Evolutionary conservation across 2,329 filamentous ascomycete genomes (phyloP), one percentile per base, ranked within the genome.

Genomic region (Pyricularia pennisetigena): DNA sequence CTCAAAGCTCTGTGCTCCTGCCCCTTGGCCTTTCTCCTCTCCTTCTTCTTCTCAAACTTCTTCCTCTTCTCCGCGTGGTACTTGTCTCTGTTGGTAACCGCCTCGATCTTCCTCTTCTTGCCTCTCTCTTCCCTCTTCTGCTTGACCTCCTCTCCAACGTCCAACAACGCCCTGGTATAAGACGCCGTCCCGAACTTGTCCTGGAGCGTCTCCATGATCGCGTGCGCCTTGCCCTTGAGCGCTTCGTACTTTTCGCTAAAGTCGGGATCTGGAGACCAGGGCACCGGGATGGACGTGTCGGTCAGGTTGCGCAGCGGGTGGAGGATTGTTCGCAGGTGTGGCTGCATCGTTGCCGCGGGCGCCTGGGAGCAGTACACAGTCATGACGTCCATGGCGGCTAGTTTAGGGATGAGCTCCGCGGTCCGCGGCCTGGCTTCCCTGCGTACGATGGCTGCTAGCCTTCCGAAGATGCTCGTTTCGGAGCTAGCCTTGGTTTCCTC

Each of bases 81-180:
- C 75, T 84, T 90, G 79, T 95, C 94, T 1, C 95, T 95, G 74
- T 90, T 87, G 66, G 86, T 86, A 28, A 99, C 88, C 12, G 92
- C 92, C 76, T 96, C 94, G 71, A 98, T 92, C 79, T 92, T 92
- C 74, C 95, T 86, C 86, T 99, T 99, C 71, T 85, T 87, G 68
- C 90, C 87, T 71, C 96, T 83, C 74, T 88, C 86, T 75, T 92
- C 87, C 72, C 95, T 84, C 74, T 90, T 87, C 71, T 85, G 84
- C 74, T 86, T 86, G n/a, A 95, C 88, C 20, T 84, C 85, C 67
- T 90, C 88, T 70, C 92, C 87, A 7, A 96, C 92, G 59, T 85
- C 85, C 57, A 91, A 78, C 74, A 98, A 82, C 64, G 89, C 84
- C 68, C 84, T 83, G n/a, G 94, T 88, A 79, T 94, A 99, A 70